Percentiles rank a stretch among this genome's conserved stretches.
Conservation (phyloP, 768 basidiomycete species). For the Omphalotus guepiniiformis region DNA sequence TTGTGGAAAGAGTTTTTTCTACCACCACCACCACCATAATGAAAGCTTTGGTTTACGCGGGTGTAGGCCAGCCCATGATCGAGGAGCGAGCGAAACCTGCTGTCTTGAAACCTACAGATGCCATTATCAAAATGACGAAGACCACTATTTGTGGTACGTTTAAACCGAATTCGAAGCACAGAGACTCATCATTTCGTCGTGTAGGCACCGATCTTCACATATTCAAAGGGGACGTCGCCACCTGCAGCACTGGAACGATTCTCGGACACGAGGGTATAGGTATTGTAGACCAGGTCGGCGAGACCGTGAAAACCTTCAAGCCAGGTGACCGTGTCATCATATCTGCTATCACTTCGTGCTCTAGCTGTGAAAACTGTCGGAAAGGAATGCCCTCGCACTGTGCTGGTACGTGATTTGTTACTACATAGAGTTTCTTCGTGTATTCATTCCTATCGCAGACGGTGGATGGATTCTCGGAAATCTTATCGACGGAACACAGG, state of each 20-base stretch:
- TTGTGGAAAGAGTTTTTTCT: too few relatives aligned
- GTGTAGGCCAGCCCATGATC: slow-evolving; percentile 6
- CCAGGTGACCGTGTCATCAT: slow-evolving; percentile 20
- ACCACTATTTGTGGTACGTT: slow-evolving; percentile 18
- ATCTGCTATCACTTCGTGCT: slow-evolving; percentile 18
- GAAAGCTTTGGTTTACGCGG: slow-evolving; percentile 13
- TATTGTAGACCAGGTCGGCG: slow-evolving; percentile 27
- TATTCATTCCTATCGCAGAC: slow-evolving; percentile 7
- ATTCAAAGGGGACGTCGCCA: slow-evolving; percentile 24
- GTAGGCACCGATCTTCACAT: slow-evolving; percentile 34
- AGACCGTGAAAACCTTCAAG: slow-evolving; percentile 27
- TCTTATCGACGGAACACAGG: slow-evolving; percentile 20
- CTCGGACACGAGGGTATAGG: slow-evolving; percentile 38
- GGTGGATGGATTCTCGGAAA: slow-evolving; percentile 22
- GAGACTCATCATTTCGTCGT: too few relatives aligned
- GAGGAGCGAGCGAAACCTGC: slow-evolving; percentile 16
- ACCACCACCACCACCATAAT: slow-evolving; percentile 7
- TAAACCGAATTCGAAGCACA: background rate
- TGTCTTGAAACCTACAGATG: slow-evolving; percentile 16
- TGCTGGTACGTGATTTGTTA: background rate
- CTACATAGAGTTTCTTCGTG: slow-evolving; percentile 4
- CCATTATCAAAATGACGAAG: slow-evolving; percentile 17
- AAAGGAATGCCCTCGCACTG: slow-evolving; percentile 17
- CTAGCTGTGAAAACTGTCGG: slow-evolving; percentile 16
- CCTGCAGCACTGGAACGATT: slow-evolving; percentile 23